Percentiles rank a stretch among this genome's conserved stretches.
Evolutionary conservation across 2,329 filamentous ascomycete species (phyloP).

Genomic region (Fonsecaea monophora): DNA sequence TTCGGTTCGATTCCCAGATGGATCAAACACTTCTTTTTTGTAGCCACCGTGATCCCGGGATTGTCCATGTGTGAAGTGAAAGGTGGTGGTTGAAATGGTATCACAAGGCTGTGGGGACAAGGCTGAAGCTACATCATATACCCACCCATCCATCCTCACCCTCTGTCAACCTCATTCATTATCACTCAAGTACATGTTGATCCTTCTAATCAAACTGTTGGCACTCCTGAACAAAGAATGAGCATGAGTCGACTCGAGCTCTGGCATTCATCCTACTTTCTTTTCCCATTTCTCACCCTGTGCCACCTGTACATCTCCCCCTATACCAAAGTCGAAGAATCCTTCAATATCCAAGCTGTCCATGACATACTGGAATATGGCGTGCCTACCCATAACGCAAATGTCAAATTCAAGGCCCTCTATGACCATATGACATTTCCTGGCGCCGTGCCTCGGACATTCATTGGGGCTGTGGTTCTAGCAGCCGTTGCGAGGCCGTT

Average conservation of each 20-base stretch:
- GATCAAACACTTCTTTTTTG: neutral
- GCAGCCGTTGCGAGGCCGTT: slow-evolving; percentile 75
- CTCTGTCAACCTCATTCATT: neutral
- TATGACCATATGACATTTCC: slow-evolving; percentile 94
- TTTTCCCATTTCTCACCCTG: slow-evolving; percentile 64
- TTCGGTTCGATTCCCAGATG: neutral
- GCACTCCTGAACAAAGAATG: neutral
- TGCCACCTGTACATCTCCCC: slow-evolving; percentile 77
- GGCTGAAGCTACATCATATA: neutral
- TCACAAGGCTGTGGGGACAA: slow-evolving; percentile 1
- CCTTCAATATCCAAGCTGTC: slow-evolving; percentile 92
- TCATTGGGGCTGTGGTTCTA: slow-evolving; percentile 79
- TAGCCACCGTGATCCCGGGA: neutral
- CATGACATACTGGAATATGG: slow-evolving; percentile 89
- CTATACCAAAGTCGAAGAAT: slow-evolving; percentile 98
- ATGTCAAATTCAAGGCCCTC: slow-evolving; percentile 61
- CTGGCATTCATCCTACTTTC: slow-evolving; percentile 50
- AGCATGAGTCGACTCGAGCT: slow-evolving; percentile 49
- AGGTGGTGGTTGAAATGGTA: neutral
- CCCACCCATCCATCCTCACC: neutral
- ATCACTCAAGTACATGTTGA: neutral
- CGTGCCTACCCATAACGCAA: slow-evolving; percentile 63
- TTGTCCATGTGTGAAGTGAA: too few species aligned
- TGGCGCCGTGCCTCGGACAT: slow-evolving; percentile 89
- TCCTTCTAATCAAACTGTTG: neutral